phyloP scores from a whole-genome alignment of 2,329 filamentous ascomycete species.

The Colletotrichum filicis region DNA sequence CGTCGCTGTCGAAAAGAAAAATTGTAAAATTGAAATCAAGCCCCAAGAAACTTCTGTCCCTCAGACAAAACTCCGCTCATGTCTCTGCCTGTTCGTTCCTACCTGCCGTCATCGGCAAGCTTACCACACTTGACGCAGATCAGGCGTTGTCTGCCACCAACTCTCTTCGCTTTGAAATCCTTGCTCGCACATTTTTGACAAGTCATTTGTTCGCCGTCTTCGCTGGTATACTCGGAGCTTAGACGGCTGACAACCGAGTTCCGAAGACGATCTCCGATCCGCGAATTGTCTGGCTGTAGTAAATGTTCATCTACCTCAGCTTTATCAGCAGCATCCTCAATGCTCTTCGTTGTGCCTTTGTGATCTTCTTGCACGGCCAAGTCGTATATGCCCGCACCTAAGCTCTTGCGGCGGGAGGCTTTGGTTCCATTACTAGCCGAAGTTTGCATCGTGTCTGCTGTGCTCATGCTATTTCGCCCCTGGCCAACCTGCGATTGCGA shows the following conservation, averaged over 20 bases:
- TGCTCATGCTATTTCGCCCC: constrained; percentile 27
- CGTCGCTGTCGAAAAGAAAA: constrained; percentile 16
- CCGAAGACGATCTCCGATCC: constrained; percentile 42
- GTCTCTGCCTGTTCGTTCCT: not conserved
- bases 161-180: constrained; percentile 71
- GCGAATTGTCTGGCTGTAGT: constrained; percentile 33
- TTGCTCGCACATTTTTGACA: constrained; percentile 70
- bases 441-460: constrained; percentile 19
- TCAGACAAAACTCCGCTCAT: not conserved
- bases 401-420: constrained; percentile 40
- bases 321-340: constrained; percentile 19
- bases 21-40: not conserved
- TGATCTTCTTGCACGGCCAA: constrained; percentile 30
- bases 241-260: constrained; percentile 63
- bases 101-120: constrained; percentile 35
- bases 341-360: constrained; percentile 1
- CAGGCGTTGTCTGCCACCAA: constrained; percentile 64
- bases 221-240: constrained; percentile 58
- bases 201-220: constrained; percentile 58
- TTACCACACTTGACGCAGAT: constrained; percentile 69
- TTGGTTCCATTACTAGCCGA: constrained; percentile 31
- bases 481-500: constrained; percentile 9
- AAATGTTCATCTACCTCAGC: constrained; percentile 23
- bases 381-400: constrained; percentile 35
- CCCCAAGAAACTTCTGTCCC: not conserved